Conservation (phyloP, 208 protist species). For the Balamuthia mandrillaris region DNA sequence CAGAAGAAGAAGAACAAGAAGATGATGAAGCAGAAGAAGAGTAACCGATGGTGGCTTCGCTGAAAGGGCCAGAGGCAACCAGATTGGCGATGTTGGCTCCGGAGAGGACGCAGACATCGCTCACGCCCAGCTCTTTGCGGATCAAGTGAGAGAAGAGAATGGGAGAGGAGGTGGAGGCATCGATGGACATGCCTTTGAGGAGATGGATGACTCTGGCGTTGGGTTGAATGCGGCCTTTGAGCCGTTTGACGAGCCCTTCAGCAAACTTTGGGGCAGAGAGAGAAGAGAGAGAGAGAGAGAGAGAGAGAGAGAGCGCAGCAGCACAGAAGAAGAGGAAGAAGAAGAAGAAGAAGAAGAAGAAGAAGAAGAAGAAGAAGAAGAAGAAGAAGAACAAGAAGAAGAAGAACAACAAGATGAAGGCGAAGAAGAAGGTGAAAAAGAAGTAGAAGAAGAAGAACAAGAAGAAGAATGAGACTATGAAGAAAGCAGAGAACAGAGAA, state of each 20-base stretch:
- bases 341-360: slow-evolving; percentile 64
- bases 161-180: background rate
- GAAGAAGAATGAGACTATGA: too few species aligned
- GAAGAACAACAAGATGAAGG: too few species aligned
- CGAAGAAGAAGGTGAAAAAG: too few species aligned
- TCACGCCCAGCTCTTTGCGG: background rate
- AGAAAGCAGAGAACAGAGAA: too few species aligned
- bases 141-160: background rate
- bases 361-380: slow-evolving; percentile 61
- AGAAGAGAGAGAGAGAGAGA: slow-evolving; percentile 42
- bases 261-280: slow-evolving; percentile 40
- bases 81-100: slow-evolving; percentile 72
- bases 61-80: slow-evolving; percentile 66
- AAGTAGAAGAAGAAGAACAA: too few species aligned
- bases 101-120: slow-evolving; percentile 54
- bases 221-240: slow-evolving; percentile 27
- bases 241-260: slow-evolving; percentile 30
- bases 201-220: slow-evolving; percentile 60
- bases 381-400: too few species aligned
- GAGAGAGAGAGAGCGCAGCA: slow-evolving; percentile 40
- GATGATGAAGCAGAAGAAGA: background rate
- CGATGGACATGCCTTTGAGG: slow-evolving; percentile 53
- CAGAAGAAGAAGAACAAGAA: background rate
- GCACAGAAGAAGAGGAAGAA: slow-evolving; percentile 15
- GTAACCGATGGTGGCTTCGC: slow-evolving; percentile 67